Evolutionary conservation across 345 rosid genomes (phyloP).

Genomic region (Nasturtium officinale): DNA sequence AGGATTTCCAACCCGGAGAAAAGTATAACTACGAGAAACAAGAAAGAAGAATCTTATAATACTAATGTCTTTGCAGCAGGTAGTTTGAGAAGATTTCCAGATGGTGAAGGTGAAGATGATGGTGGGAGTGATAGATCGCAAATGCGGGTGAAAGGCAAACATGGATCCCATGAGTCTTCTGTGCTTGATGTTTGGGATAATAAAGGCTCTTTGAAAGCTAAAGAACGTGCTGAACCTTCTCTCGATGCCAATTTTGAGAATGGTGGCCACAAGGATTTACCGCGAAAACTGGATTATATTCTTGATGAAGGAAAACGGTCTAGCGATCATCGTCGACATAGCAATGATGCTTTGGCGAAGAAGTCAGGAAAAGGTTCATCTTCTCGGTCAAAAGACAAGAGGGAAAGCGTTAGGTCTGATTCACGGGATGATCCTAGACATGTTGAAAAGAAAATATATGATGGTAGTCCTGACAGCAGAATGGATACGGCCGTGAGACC

Average conservation of each 20-base stretch:
- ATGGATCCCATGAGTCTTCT: constrained; percentile 52
- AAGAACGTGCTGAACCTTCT: constrained; percentile 49
- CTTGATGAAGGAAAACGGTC: constrained; percentile 52
- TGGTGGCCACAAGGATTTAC: constrained; percentile 50
- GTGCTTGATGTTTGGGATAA: constrained; percentile 54
- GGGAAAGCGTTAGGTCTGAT: constrained; percentile 52
- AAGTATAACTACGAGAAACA: constrained; percentile 47
- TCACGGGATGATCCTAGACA: constrained; percentile 53
- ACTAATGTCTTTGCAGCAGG: constrained; percentile 46
- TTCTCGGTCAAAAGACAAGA: constrained; percentile 69
- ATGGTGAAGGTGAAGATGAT: constrained; percentile 70
- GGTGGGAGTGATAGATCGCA: constrained; percentile 66
- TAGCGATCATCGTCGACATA: constrained; percentile 48
- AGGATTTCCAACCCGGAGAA: constrained; percentile 57
- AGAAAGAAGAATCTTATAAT: constrained; percentile 52
- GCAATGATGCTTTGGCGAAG: constrained; percentile 50
- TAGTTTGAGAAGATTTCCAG: constrained; percentile 55
- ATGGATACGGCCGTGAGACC: constrained; percentile 50
- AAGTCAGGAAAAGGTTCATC: constrained; percentile 70
- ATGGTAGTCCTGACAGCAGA: constrained; percentile 51
- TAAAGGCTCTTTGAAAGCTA: constrained; percentile 53
- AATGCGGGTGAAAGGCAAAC: constrained; percentile 52
- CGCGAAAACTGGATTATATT: constrained; percentile 46
- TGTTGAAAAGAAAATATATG: constrained; percentile 53
- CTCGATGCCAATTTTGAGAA: constrained; percentile 49